A percentile compares a stretch with the other conserved stretches of the same genome.
phyloP scores from a whole-genome alignment of 306 rosid genomes.

The Acmispon strigosus region DNA sequence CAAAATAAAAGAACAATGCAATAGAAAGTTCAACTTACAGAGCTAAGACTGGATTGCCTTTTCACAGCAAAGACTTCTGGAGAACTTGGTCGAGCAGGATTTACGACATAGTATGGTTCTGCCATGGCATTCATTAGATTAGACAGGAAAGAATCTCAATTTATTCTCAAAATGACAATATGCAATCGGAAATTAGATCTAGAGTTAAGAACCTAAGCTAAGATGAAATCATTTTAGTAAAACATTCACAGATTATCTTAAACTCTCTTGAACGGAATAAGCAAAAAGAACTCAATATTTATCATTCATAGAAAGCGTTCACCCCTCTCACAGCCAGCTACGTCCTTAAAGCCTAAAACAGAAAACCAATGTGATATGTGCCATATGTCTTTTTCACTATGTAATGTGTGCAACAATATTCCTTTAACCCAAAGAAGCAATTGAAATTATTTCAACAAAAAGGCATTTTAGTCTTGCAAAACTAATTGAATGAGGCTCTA shows the following conservation, averaged over 20 bases:
- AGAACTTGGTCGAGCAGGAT: slow-evolving; percentile 37
- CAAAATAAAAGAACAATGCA: slow-evolving; percentile 3
- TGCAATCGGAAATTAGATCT: neutral
- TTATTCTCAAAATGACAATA: neutral
- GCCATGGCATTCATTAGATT: slow-evolving; percentile 34
- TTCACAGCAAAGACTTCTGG: slow-evolving; percentile 44
- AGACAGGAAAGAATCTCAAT: slow-evolving; percentile 15
- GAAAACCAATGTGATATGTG: neutral
- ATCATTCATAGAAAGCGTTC: neutral
- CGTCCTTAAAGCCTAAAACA: neutral
- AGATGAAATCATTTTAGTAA: neutral
- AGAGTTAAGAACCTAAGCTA: neutral
- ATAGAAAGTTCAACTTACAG: slow-evolving; percentile 53
- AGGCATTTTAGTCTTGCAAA: neutral
- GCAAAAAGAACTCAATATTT: neutral
- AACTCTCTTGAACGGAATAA: neutral
- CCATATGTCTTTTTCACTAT: neutral
- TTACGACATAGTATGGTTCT: slow-evolving; percentile 46
- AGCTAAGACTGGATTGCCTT: slow-evolving; percentile 42
- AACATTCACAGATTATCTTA: neutral
- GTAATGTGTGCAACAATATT: neutral
- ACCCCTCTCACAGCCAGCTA: neutral
- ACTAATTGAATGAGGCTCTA: neutral
- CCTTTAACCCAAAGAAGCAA: neutral
- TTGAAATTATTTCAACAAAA: neutral